Evolutionary conservation across 2,329 filamentous ascomycete species (phyloP), one percentile per base, ranked within the genome.

Genomic region (Phaeosphaeria sp.): DNA sequence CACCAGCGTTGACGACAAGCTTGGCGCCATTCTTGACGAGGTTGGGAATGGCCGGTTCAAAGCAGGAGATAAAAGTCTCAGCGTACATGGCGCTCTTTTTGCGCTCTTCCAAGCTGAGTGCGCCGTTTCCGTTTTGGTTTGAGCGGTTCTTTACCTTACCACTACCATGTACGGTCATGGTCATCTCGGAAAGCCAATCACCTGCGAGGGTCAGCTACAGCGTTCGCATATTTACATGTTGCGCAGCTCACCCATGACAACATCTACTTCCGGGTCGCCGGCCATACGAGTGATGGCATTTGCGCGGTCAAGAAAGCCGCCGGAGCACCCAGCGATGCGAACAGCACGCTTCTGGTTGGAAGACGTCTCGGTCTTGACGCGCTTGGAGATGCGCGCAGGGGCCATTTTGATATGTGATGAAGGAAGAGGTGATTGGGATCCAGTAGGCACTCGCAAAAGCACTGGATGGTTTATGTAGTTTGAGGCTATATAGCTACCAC

Each of bases 1-100:
- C 82, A 1, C 85, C 84, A 3, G 84, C 84, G 58, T 86, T 85
- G 57, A 84, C 78, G 15, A 84, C 77, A 9, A 86, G 73, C 59
- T 82, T 83, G 6, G 59, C 54, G 21, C 63, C 65, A 39, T 69
- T 67, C 27, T 59, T 59, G 22, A 61, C 61, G 7, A 69, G 60
- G 20, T 64, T 57, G 2, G 56, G 53, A 13, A 71, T 65, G 4
- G 65, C 62, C 6, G 66, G 65, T 15, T 66, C 76, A 18, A 80
- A 76, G 20, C 81, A 80, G 64, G 84, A 80, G 24, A 85, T 72
- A 55, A 86, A 84, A 1, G 82, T 81, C 5, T 69, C 67, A 2
- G 68, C 66, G 30, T 68, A 69, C 69, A 72, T 71, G 39, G 69
- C 69, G 13, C 20, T 60, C 51, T 63, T 69, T 50, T 59, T 71